Evolutionary conservation across 129 eudicot species (phyloP), one percentile per base, ranked within the genome.

Genomic region (Tanacetum coccineum): DNA sequence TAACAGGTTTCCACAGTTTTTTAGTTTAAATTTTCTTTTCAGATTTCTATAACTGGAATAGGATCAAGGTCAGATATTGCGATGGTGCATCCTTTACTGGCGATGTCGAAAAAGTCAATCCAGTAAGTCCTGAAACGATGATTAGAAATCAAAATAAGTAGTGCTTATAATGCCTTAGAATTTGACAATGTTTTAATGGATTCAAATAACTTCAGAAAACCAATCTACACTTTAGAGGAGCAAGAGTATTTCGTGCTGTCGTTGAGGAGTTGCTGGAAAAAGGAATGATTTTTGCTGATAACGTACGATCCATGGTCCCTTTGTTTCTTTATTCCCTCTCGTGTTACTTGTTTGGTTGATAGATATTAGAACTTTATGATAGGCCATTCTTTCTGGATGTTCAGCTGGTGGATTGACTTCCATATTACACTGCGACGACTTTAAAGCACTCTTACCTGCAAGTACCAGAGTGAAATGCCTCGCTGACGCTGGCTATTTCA

Each of bases 31-130:
- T 68, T 45, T 15, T 52, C 10, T 36, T 51, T 68, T 18, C 72
- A 94, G 99, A 94, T 60, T 94, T 94, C 71, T 87, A 86, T 42
- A 89, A 89, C 18, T 94, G 99, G 99, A 94, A 94, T 73, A 81
- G 84, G 63, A 60, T 94, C 62, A 94, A 89, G 80, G 84, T 94
- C 66, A 76, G 95, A 66, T 94, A 94, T 59, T 94, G 99, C 60
- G 99, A 94, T 71, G 99, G 99, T 54, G 74, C 97, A 61, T 94
- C 99, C 32, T 94, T 84, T 62, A 89, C 97, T 0, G 96, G 99
- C 26, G 93, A 94, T 36, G 80, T 94, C 7, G 95, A 81, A 66
- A 82, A 70, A 40, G 99, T 94, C 55, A 62, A 89, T 82, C 80
- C 90, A 21, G 99, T 94, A 82, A 78, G 96, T 79, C 42, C 39